Conservation (phyloP, 495 filamentous ascomycete genomes). For the Cryomyces minteri region DNA sequence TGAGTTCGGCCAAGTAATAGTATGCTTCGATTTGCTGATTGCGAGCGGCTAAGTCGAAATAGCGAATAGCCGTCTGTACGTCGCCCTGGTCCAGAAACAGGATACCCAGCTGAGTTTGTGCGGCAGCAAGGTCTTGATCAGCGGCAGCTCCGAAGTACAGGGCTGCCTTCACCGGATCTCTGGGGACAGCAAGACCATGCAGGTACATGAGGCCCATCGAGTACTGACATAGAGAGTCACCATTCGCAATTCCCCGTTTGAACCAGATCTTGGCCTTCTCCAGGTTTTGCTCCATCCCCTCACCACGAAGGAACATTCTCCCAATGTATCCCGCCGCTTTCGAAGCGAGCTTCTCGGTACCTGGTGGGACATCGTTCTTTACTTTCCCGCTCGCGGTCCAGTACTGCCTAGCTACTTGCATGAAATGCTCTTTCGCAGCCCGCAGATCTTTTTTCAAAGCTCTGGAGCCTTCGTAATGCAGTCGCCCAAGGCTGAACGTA, state of each 20-base stretch:
- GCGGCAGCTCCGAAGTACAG: constrained; percentile 70
- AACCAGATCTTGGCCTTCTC: constrained; percentile 72
- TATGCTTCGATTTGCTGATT: constrained; percentile 83
- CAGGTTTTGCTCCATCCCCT: constrained; percentile 69
- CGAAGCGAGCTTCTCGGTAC: constrained; percentile 64
- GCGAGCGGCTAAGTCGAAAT: constrained; percentile 84
- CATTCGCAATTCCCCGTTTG: constrained; percentile 55
- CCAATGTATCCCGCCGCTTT: constrained; percentile 87
- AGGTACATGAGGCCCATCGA: constrained; percentile 75
- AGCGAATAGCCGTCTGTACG: constrained; percentile 52
- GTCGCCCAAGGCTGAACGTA: constrained; percentile 69
- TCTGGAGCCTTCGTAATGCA: constrained; percentile 79
- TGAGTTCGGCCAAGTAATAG: constrained; percentile 89
- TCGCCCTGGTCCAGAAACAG: constrained; percentile 86
- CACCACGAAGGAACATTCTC: constrained; percentile 81
- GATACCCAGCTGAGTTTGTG: constrained; percentile 67
- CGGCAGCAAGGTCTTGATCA: constrained; percentile 65
- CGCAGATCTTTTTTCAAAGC: constrained; percentile 53
- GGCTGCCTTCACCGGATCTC: constrained; percentile 55
- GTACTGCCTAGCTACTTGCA: constrained; percentile 62
- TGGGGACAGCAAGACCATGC: constrained; percentile 59
- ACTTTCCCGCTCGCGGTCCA: constrained; percentile 64
- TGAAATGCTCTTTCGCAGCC: constrained; percentile 67
- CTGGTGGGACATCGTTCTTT: constrained; percentile 27
- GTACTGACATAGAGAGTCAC: constrained; percentile 75